phyloP scores from a whole-genome alignment of 2,329 filamentous ascomycete species.

The Chrysoporthe austroafricana region DNA sequence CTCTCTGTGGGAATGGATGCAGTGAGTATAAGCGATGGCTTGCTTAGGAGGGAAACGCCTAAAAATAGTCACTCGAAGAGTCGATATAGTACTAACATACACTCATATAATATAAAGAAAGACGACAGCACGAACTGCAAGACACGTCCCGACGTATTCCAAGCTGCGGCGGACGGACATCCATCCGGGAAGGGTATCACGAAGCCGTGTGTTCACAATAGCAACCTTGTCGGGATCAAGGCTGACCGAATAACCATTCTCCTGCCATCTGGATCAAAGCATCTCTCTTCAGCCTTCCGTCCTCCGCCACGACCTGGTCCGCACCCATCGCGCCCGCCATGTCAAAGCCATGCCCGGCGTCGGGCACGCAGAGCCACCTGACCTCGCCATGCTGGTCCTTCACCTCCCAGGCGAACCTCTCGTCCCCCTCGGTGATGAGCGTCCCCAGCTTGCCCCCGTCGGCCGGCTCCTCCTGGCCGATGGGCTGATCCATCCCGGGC shows the following conservation, averaged over 20 bases:
- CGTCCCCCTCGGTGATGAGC: constrained; percentile 33
- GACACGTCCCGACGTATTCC: too few species aligned
- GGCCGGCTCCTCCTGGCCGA: constrained; percentile 36
- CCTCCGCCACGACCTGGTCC: constrained; percentile 32
- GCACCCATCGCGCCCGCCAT: constrained; percentile 29
- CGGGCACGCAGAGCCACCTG: constrained; percentile 39
- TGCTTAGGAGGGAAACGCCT: too few species aligned
- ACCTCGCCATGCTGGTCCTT: constrained; percentile 32
- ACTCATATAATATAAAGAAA: too few species aligned
- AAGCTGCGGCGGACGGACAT: too few species aligned
- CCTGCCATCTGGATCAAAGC: constrained; percentile 24
- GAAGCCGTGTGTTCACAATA: background rate
- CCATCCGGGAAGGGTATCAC: too few species aligned
- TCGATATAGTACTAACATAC: too few species aligned
- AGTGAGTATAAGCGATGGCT: too few species aligned
- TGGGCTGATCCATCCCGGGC: constrained; percentile 34
- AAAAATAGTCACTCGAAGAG: too few species aligned
- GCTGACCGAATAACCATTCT: constrained; percentile 24
- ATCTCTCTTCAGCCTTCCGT: constrained; percentile 34
- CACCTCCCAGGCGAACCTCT: constrained; percentile 37
- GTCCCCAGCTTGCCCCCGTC: constrained; percentile 33
- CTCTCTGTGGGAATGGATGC: too few species aligned
- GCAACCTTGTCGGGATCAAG: background rate
- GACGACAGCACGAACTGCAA: too few species aligned
- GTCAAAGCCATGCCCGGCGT: constrained; percentile 39